Conservation (phyloP, 2,329 filamentous ascomycete species). For the Ophiocordyceps camponoti-rufipedis region DNA sequence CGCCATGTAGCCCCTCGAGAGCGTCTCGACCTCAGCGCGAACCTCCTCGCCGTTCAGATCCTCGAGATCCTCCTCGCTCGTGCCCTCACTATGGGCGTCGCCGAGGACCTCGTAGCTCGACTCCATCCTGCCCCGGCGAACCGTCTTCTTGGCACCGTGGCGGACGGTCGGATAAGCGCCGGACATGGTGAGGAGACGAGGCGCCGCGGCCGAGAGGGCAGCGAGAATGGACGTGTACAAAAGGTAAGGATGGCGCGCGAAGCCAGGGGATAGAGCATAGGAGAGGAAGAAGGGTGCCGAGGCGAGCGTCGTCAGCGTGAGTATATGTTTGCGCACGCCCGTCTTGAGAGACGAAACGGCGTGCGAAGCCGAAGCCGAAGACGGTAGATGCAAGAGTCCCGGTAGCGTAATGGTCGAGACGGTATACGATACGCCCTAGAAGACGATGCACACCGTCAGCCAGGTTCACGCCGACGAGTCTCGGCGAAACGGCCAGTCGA, state of each 20-base stretch:
- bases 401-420: constrained; percentile 64
- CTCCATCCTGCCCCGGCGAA: constrained; percentile 34
- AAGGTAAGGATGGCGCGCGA: constrained; percentile 71
- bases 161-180: constrained; percentile 9
- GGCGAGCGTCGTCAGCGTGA: constrained; percentile 49
- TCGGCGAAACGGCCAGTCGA: too few relatives aligned
- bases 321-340: constrained; percentile 45
- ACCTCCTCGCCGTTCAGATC: constrained; percentile 46
- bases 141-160: constrained; percentile 11
- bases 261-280: constrained; percentile 56
- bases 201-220: constrained; percentile 38
- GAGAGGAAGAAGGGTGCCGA: constrained; percentile 58
- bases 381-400: constrained; percentile 62
- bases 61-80: constrained; percentile 31
- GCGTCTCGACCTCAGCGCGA: constrained; percentile 33
- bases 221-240: constrained; percentile 65
- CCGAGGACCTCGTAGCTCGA: constrained; percentile 53
- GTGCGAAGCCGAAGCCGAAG: constrained; percentile 50
- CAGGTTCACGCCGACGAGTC: too few relatives aligned
- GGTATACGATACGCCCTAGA: constrained; percentile 74
- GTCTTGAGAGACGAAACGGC: constrained; percentile 51
- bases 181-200: constrained; percentile 24
- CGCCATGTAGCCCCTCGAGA: constrained; percentile 33
- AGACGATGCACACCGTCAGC: not conserved
- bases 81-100: constrained; percentile 29